phyloP scores from a whole-genome alignment of 2,329 filamentous ascomycete species.

The Cercospora zeina region DNA sequence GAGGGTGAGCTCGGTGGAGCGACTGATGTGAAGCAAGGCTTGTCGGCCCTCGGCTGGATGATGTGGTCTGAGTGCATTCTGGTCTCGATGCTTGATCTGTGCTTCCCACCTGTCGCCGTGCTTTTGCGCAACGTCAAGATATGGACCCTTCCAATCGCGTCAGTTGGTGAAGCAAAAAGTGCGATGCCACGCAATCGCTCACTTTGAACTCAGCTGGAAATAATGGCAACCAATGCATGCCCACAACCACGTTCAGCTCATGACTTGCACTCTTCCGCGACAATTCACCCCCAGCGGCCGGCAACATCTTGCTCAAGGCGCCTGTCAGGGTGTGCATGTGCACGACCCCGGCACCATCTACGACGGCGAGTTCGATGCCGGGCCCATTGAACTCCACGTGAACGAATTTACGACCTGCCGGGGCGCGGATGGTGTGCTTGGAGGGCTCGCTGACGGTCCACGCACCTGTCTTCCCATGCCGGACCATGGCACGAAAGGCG shows the following conservation, averaged over 20 bases:
- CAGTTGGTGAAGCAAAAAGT: conserved; percentile 22
- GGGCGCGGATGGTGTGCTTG: conserved; percentile 61
- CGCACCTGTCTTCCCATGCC: conserved; percentile 65
- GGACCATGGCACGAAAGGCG: conserved; percentile 70
- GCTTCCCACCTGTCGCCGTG: conserved; percentile 63
- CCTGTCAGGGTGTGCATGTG: conserved; percentile 70
- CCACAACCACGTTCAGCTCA: conserved; percentile 75
- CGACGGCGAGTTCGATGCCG: conserved; percentile 76
- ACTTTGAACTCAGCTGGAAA: conserved; percentile 41
- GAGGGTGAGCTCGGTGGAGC: conserved; percentile 70
- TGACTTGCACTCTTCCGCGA: conserved; percentile 66
- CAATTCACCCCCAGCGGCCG: conserved; percentile 56
- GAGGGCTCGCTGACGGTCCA: conserved; percentile 79
- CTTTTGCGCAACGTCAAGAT: conserved; percentile 43
- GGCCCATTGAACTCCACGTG: conserved; percentile 81
- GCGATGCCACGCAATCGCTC: conserved; percentile 15
- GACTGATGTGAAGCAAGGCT: conserved; percentile 74
- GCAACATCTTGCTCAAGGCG: conserved; percentile 69
- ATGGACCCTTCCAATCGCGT: conserved; percentile 37
- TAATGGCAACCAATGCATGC: conserved; percentile 71
- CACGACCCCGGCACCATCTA: conserved; percentile 77
- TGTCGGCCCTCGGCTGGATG: conserved; percentile 72
- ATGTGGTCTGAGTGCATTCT: conserved; percentile 63
- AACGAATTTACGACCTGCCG: conserved; percentile 66
- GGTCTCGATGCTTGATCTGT: conserved; percentile 62